These are phyloP conservation scores for Fraxinus americana DNA, from an alignment of 257 asterid species.

Conservation along the genomic window DNA sequence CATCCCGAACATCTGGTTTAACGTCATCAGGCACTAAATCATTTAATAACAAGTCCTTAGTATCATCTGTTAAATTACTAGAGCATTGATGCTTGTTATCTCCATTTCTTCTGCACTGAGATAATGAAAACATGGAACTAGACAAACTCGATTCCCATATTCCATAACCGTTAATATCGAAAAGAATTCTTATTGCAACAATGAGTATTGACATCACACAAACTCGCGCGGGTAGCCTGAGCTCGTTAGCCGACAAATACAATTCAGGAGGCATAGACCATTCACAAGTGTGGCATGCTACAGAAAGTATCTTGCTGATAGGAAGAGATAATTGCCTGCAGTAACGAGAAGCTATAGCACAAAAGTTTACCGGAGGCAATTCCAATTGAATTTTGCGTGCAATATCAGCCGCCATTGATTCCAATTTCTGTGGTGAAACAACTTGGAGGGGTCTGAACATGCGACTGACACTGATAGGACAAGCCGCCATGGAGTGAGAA, in stretches of 20 bases:
- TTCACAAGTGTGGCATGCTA: constrained; percentile 61
- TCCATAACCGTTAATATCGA: constrained; percentile 75
- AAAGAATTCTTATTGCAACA: constrained; percentile 62
- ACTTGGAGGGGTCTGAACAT: constrained; percentile 68
- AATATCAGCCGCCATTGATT: constrained; percentile 64
- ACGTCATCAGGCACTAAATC: constrained; percentile 26
- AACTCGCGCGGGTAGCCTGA: constrained; percentile 65
- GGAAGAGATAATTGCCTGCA: constrained; percentile 64
- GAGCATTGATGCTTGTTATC: constrained; percentile 21
- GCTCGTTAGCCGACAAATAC: constrained; percentile 55
- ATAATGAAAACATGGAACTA: constrained; percentile 27
- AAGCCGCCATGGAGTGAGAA: constrained; percentile 54
- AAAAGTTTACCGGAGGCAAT: constrained; percentile 76
- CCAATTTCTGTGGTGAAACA: constrained; percentile 67
- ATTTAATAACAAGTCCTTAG: constrained; percentile 25
- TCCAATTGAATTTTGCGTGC: constrained; percentile 61
- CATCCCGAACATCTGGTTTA: constrained; percentile 26
- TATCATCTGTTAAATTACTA: constrained; percentile 19
- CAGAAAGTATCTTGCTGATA: constrained; percentile 46
- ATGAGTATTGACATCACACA: constrained; percentile 75
- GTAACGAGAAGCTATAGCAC: constrained; percentile 66
- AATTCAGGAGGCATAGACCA: constrained; percentile 80
- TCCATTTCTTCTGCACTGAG: constrained; percentile 20
- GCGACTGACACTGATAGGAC: constrained; percentile 51
- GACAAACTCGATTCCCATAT: constrained; percentile 69